Percentiles rank a stretch among this genome's conserved stretches.
These are phyloP conservation scores for Fusarium cyanostomum DNA, from an alignment of 2,329 filamentous ascomycete genomes.

Conservation along the genomic window DNA sequence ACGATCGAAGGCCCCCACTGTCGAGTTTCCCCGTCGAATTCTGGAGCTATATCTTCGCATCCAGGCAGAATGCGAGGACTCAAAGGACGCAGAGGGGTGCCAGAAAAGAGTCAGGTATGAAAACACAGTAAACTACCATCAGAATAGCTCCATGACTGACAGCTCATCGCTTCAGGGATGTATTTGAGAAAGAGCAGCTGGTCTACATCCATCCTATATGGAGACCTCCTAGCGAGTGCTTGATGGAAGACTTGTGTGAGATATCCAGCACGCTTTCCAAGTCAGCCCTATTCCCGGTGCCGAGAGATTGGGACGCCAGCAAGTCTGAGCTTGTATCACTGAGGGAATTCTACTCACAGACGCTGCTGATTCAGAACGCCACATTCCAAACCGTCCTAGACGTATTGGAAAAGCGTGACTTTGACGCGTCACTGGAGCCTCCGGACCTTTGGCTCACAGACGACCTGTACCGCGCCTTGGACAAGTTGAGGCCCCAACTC, in stretches of 20 bases:
- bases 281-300: conserved; percentile 35
- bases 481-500: conserved; percentile 31
- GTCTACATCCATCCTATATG: conserved; percentile 36
- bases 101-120: conserved; percentile 34
- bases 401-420: conserved; percentile 33
- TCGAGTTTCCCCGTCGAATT: conserved; percentile 37
- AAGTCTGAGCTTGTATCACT: conserved; percentile 35
- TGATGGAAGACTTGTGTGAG: conserved; percentile 33
- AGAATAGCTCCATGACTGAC: conserved; percentile 3
- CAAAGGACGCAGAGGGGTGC: conserved; percentile 13
- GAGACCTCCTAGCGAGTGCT: conserved; percentile 36
- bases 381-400: conserved; percentile 24
- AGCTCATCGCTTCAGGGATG: conserved; percentile 1
- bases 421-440: conserved; percentile 31
- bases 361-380: conserved; percentile 28
- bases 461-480: conserved; percentile 29
- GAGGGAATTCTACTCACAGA: conserved; percentile 37
- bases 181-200: conserved; percentile 36
- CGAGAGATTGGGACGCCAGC: conserved; percentile 35
- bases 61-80: conserved; percentile 33
- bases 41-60: conserved; percentile 40
- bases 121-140: background rate
- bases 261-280: conserved; percentile 38
- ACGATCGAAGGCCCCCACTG: conserved; percentile 21
- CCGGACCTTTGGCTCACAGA: conserved; percentile 31